Base-by-base conservation (phyloP, 2,329 filamentous ascomycete species). In the Botrytis byssoidea region DNA sequence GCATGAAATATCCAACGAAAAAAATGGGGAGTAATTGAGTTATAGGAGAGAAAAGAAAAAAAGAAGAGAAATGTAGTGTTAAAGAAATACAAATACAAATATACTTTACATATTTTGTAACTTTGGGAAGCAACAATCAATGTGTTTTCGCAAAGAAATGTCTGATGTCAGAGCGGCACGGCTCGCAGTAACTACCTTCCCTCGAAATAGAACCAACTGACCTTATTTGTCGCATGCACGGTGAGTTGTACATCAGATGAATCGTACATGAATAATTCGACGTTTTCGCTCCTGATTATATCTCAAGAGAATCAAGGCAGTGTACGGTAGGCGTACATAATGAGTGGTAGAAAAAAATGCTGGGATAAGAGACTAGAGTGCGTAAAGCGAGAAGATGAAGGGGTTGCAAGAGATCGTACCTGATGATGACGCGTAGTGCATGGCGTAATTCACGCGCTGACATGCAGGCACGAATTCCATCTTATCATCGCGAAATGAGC, bases 361-460 rank as follows among this genome's bases (percentile, higher is more conserved):
- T 57, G 48, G 40, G 16, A 55, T 55, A 25, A 55, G 14, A 55
- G 12, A 18, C n/a, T 57, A 37, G 18, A 8, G 55, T 20, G 35
- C 16, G 46, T 9, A 18, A 68, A 22, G 20, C 35, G 35, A 42
- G 66, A 25, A 32, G 16, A 42, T 68, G 66, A 68, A 68, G 65
- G 35, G 44, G 32, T 5, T 37, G 35, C 35, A 6, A 18, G 32
- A 61, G 60, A 42, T 42, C 22, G 60, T 42, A 63, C 60, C 60
- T 42, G 46, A 68, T 55, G 25, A 42, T 57, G 48, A 68, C 65
- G 35, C 65, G 65, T 68, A 35, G 46, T 51, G 22, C 35, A 55
- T 55, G 65, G 65, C 35, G 65, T 42, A 40, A 29, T 55, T 42
- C 65, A 68, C 46, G 65, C 46, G 46, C 35, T 68, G 65, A 44